Evolutionary conservation across 2,329 filamentous ascomycete species (phyloP).

Genomic region (Aspergillus sergii): DNA sequence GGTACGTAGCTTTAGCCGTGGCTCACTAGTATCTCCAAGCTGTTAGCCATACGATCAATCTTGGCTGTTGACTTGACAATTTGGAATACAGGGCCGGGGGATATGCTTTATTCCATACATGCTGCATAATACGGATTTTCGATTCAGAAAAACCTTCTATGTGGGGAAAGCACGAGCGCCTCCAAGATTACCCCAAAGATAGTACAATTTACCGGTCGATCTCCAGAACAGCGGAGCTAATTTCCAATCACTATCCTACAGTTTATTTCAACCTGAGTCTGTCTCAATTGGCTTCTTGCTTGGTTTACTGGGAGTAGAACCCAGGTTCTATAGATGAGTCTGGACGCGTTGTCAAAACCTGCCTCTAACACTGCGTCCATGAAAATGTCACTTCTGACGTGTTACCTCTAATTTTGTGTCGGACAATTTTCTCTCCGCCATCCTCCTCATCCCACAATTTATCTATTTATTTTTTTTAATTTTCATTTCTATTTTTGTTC

Average conservation of each 20-base stretch:
- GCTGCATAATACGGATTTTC: background rate
- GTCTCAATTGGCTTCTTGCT: background rate
- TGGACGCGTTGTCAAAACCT: background rate
- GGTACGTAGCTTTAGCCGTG: background rate
- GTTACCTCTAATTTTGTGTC: background rate
- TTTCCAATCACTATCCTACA: background rate
- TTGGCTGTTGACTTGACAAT: background rate
- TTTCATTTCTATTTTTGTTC: background rate
- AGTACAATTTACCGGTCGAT: background rate
- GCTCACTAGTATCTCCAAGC: background rate
- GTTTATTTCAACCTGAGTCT: background rate
- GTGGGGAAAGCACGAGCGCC: slow-evolving; percentile 7
- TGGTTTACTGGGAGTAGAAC: background rate
- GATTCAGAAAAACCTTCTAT: background rate
- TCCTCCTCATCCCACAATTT: background rate
- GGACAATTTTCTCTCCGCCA: background rate
- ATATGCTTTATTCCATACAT: background rate
- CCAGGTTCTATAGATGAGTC: background rate
- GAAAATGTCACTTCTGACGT: slow-evolving; percentile 10
- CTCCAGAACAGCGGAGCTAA: background rate
- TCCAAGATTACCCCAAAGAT: background rate
- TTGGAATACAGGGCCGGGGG: slow-evolving; percentile 4
- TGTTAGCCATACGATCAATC: background rate
- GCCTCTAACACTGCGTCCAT: background rate
- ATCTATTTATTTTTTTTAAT: too few relatives aligned